These are phyloP conservation scores for Picochlorum sp. DNA, from an alignment of 139 green algal species.

Conservation along the genomic window DNA sequence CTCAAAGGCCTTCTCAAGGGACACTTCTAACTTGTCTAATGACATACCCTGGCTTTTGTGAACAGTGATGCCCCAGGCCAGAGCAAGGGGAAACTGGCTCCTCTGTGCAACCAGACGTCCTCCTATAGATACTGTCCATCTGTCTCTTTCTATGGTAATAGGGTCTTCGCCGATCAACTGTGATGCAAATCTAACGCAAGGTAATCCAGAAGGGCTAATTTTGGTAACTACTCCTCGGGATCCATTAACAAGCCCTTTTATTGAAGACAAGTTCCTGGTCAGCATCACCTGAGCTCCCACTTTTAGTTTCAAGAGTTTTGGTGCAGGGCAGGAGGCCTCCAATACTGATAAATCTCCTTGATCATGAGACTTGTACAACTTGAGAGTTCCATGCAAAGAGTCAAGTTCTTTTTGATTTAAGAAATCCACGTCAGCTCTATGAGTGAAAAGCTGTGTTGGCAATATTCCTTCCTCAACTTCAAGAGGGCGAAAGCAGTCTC, in stretches of 20 bases:
- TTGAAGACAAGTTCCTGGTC: slow-evolving; percentile 23
- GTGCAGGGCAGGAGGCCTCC: too few species aligned
- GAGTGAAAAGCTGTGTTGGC: not conserved
- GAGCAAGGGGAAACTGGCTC: slow-evolving; percentile 39
- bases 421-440: not conserved
- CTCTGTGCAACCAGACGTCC: slow-evolving; percentile 8
- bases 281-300: slow-evolving; percentile 44
- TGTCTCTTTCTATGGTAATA: slow-evolving; percentile 23
- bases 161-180: slow-evolving; percentile 6
- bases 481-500: not conserved
- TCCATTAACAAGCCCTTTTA: slow-evolving; percentile 51
- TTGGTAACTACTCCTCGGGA: slow-evolving; percentile 44
- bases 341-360: too few species aligned
- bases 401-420: not conserved
- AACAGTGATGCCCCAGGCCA: slow-evolving; percentile 57
- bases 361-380: too few species aligned
- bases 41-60: slow-evolving; percentile 69
- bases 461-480: not conserved
- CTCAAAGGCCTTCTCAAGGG: slow-evolving; percentile 42
- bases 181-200: slow-evolving; percentile 3
- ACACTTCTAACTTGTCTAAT: slow-evolving; percentile 42
- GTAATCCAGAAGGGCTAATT: not conserved
- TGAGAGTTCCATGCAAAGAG: not conserved
- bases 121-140: slow-evolving; percentile 16
- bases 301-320: slow-evolving; percentile 32